A percentile compares a stretch with the other conserved stretches of the same genome.
Evolutionary conservation across 495 filamentous ascomycete genomes (phyloP).

Genomic region (Penicillium samsonianum): DNA sequence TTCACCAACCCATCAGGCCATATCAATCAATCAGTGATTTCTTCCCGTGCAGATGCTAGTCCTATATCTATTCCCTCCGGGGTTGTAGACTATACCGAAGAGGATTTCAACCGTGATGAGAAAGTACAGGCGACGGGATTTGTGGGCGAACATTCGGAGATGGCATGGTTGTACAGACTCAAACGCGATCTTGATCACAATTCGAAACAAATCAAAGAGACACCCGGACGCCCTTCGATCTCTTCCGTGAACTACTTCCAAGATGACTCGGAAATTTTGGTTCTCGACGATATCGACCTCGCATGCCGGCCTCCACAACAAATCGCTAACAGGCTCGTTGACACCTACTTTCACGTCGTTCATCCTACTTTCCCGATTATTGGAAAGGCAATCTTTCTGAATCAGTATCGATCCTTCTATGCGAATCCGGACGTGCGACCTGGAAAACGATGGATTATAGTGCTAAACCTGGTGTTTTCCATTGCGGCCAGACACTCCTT

Average conservation of each 20-base stretch:
- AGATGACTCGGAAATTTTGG: slow-evolving; percentile 51
- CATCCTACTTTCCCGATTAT: slow-evolving; percentile 63
- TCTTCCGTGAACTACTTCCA: slow-evolving; percentile 56
- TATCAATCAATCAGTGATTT: slow-evolving; percentile 4
- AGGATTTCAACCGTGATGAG: slow-evolving; percentile 59
- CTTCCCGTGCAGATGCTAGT: slow-evolving; percentile 22
- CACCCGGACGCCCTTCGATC: slow-evolving; percentile 30
- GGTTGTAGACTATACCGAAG: slow-evolving; percentile 54
- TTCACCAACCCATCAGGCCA: neutral
- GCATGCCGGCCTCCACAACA: slow-evolving; percentile 49
- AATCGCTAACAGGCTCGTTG: slow-evolving; percentile 55
- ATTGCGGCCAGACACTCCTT: slow-evolving; percentile 55
- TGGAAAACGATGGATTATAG: slow-evolving; percentile 56
- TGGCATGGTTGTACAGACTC: slow-evolving; percentile 59
- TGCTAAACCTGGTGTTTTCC: slow-evolving; percentile 67
- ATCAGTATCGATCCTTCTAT: slow-evolving; percentile 46
- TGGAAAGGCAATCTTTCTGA: slow-evolving; percentile 45
- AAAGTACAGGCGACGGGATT: slow-evolving; percentile 56
- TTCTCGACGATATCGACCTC: slow-evolving; percentile 47
- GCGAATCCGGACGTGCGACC: slow-evolving; percentile 35
- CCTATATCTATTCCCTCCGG: slow-evolving; percentile 47
- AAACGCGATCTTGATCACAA: slow-evolving; percentile 39
- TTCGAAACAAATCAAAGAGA: slow-evolving; percentile 19
- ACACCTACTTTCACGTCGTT: slow-evolving; percentile 56
- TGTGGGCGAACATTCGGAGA: slow-evolving; percentile 63